Evolutionary conservation across 169 alveolate genomes (phyloP).

Genomic region (Plasmodium vivax): DNA sequence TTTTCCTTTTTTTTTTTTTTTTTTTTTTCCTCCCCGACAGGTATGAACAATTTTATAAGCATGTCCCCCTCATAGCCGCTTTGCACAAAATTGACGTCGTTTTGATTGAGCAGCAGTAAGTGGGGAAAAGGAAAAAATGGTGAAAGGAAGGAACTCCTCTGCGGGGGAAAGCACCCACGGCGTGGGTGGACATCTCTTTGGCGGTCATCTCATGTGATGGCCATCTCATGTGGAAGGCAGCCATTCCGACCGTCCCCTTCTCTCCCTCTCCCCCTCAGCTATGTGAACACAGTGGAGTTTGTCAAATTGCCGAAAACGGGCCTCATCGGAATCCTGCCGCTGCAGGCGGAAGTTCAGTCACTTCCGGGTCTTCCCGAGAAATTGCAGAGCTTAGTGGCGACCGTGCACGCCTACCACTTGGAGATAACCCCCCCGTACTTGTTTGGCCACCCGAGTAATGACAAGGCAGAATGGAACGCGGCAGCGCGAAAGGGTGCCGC

Average conservation of each 20-base stretch:
- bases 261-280: not conserved
- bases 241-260: not conserved
- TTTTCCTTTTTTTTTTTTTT: not conserved
- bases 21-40: not conserved
- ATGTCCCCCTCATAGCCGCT: slow-evolving; percentile 37
- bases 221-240: not conserved
- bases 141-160: not conserved
- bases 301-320: slow-evolving; percentile 1
- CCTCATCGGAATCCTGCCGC: slow-evolving; percentile 17
- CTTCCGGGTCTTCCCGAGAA: not conserved
- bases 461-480: not conserved
- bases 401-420: slow-evolving; percentile 15
- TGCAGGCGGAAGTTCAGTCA: not conserved
- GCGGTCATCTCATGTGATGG: too few species aligned
- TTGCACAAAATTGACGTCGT: slow-evolving; percentile 13
- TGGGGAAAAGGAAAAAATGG: not conserved
- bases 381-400: not conserved
- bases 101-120: slow-evolving; percentile 34
- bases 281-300: slow-evolving; percentile 17
- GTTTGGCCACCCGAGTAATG: slow-evolving; percentile 27
- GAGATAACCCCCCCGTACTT: slow-evolving; percentile 32
- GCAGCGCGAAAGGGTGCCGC: not conserved
- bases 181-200: not conserved
- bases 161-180: not conserved
- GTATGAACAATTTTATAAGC: slow-evolving; percentile 62